Base-by-base conservation (phyloP, 2,329 filamentous ascomycete genomes). In the Xylariaceae sp. region DNA sequence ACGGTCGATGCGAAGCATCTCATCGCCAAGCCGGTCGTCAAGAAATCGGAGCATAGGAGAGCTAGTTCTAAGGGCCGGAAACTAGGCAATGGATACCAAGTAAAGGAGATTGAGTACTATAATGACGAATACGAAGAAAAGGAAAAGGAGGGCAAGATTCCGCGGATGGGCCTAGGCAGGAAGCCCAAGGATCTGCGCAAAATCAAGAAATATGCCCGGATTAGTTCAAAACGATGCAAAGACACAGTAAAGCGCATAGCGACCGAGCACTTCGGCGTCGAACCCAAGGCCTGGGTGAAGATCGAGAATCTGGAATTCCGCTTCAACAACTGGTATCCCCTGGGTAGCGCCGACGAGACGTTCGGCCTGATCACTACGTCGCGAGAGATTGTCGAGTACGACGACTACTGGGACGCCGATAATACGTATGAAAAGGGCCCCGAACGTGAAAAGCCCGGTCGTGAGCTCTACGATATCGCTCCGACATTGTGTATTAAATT, bases 271-370 rank as follows among this genome's bases (percentile, higher is more conserved):
- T 61, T 63, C 9, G 34, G 51, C 30, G 47, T 63, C 18, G 58
- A 63, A 9, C 37, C 59, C 51, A 35, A 41, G 4, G 58, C 58
- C 18, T 58, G 58, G 61, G 53, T 56, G 11, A 56, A 54, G 56
- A 49, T 56, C 51, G 60, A 61, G 47, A 53, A 63, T 2, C 39
- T 63, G 15, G 55, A 63, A 10, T n/a, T 56, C 17, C 47, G 53
- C 58, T n/a, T 35, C 23, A 30, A 44, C 39, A 61, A 58, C 5
- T 63, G 61, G 61, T 63, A 58, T 53, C 61, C 58, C 15, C 58
- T 59, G 56, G 61, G 61, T 4, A 63, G 61, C 44, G 48, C 60
- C 5, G 61, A 63, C 23, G 54, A 58, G 8, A 61, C 58, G 15
- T 61, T 57, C 17, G 61, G 61, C 50, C 13, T 63, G 18, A 57